Percentiles rank a stretch among this genome's conserved stretches.
These are phyloP conservation scores for Lyophyllum shimeji DNA, from an alignment of 768 basidiomycete species.

Conservation along the genomic window DNA sequence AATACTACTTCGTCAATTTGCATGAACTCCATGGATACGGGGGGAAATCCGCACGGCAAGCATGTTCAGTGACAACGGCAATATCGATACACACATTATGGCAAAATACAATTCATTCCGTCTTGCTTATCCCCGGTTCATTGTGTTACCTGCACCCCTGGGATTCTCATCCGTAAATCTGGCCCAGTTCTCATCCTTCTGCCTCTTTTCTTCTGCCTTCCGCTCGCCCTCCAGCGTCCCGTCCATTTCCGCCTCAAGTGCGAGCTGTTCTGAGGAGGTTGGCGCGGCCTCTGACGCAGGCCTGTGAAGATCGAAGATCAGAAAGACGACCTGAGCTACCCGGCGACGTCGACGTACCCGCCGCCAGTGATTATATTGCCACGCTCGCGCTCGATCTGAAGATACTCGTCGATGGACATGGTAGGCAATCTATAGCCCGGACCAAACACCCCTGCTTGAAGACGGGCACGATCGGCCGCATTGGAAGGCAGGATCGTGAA, in stretches of 20 bases:
- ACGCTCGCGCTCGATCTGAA: constrained; percentile 77
- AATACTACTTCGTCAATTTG: constrained; percentile 12
- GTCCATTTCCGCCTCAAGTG: constrained; percentile 81
- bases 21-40: background rate
- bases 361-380: constrained; percentile 89
- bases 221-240: constrained; percentile 67
- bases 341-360: constrained; percentile 54
- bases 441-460: constrained; percentile 83
- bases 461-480: constrained; percentile 61
- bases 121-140: constrained; percentile 78
- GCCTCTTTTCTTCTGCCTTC: constrained; percentile 73
- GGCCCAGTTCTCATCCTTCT: constrained; percentile 92
- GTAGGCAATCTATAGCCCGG: constrained; percentile 85
- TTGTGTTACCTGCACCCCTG: constrained; percentile 93
- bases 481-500: constrained; percentile 89
- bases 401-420: constrained; percentile 94
- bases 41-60: background rate
- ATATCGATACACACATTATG: background rate
- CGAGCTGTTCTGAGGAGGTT: constrained; percentile 78
- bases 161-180: constrained; percentile 82
- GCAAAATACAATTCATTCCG: constrained; percentile 1
- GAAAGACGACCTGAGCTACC: background rate
- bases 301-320: constrained; percentile 34
- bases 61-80: background rate
- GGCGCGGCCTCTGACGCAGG: constrained; percentile 62